Evolutionary conservation across 345 rosid species (phyloP), one percentile per base, ranked within the genome.

Genomic region (Hirschfeldia incana): DNA sequence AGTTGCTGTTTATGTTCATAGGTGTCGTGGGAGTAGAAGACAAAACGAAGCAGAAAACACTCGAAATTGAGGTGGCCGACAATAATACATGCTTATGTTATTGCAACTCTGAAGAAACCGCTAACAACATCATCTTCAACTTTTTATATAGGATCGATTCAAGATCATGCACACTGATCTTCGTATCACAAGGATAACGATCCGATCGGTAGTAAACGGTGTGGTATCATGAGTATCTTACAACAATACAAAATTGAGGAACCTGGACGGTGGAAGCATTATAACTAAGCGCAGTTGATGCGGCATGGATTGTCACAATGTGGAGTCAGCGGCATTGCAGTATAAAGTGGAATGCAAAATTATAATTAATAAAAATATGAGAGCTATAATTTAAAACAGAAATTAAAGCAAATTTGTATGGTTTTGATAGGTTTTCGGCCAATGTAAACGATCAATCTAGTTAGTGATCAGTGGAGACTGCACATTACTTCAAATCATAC

Each of bases 1-100:
- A 71, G 74, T 65, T 62, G 75, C 69, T 69, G 75, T 67, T 74
- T 69, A 57, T 75, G 78, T 76, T 70, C 73, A 70, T 46, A 30
- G 64, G 51, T 74, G 87, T 83, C 83, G 69, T 70, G 11, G n/a
- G 71, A 59, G 76, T 61, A 28, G 63, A 73, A 37, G 85, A 86
- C 89, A 86, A 67, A 11, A 58, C 6, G 70, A 70, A 51, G 76
- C 55, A n/a, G 28, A 78, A 62, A 53, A 46, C 75, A 53, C 82
- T 70, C 58, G 65, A 44, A 70, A 65, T 46, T 66, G 65, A 63
- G 66, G 76, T 75, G 85, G 82, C 81, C 85, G 88, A 83, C 86
- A 84, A 63, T 65, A 65, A 46, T 77, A 81, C 87, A 78, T 82
- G 91, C 70, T 80, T 70, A 83, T 73, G 82, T 68, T 74, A 61